phyloP scores from a whole-genome alignment of 2,329 filamentous ascomycete genomes.

The Aureobasidium pullulans region DNA sequence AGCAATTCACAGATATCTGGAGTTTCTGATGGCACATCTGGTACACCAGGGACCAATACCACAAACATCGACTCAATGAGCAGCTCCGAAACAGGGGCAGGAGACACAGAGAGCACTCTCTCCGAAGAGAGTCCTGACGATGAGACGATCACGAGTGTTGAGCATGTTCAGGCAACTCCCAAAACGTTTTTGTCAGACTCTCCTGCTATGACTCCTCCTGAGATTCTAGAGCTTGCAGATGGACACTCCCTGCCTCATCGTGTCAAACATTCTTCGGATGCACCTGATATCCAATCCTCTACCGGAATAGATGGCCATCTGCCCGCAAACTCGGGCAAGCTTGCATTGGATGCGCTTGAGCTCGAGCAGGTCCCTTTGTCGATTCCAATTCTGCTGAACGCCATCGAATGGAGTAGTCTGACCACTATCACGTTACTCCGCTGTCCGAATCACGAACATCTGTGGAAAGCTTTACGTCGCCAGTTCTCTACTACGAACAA shows the following conservation, averaged over 20 bases:
- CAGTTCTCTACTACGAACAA: background rate
- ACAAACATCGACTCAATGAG: too few relatives aligned
- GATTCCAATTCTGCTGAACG: slow-evolving; percentile 59
- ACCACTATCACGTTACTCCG: slow-evolving; percentile 66
- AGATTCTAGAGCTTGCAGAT: background rate
- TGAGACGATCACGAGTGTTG: background rate
- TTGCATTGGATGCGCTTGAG: slow-evolving; percentile 65
- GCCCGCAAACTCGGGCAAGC: slow-evolving; percentile 30
- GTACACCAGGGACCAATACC: too few relatives aligned
- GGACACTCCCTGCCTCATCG: background rate
- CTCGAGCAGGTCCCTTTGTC: slow-evolving; percentile 70
- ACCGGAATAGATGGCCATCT: background rate
- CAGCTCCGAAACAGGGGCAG: background rate
- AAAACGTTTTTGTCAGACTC: background rate
- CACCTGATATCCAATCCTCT: background rate
- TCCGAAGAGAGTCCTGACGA: background rate
- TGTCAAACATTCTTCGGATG: background rate
- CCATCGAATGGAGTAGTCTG: slow-evolving; percentile 67
- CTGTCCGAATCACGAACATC: slow-evolving; percentile 63
- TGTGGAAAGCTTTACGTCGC: slow-evolving; percentile 66
- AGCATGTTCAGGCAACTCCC: background rate
- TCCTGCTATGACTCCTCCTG: background rate
- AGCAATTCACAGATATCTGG: background rate
- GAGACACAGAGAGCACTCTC: background rate
- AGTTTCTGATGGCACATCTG: background rate